phyloP scores from a whole-genome alignment of 106 monocot genomes.

The Platanthera guangdongensis region DNA sequence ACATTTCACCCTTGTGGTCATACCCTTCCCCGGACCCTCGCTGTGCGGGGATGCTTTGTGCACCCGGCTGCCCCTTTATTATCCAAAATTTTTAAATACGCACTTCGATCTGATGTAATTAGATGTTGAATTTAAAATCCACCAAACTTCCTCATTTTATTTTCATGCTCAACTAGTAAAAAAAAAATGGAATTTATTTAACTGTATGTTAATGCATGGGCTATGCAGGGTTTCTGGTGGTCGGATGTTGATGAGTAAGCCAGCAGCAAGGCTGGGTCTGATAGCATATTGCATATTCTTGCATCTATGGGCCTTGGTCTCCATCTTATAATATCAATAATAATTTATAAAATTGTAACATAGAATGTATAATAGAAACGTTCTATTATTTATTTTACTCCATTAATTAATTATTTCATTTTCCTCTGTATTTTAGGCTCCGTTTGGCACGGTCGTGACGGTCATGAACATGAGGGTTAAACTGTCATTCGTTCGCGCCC shows the following conservation, averaged over 20 bases:
- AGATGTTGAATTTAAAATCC: neutral
- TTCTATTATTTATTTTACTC: too few relatives aligned
- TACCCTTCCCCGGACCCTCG: too few relatives aligned
- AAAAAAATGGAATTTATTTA: neutral
- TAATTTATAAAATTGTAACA: conserved; percentile 26
- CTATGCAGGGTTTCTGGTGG: conserved; percentile 84
- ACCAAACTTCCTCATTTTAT: neutral
- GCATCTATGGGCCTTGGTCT: conserved; percentile 79
- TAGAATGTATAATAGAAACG: conserved; percentile 25
- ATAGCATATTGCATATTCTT: conserved; percentile 72
- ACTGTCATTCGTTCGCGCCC: too few relatives aligned
- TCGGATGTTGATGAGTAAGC: conserved; percentile 62
- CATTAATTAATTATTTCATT: neutral
- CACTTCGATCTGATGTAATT: too few relatives aligned
- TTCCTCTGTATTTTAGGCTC: neutral
- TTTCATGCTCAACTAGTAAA: neutral
- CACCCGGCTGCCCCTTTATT: neutral
- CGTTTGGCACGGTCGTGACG: too few relatives aligned
- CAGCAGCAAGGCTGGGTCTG: conserved; percentile 70
- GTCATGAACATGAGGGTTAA: too few relatives aligned
- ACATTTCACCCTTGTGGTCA: too few relatives aligned
- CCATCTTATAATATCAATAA: conserved; percentile 36
- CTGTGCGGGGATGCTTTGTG: too few relatives aligned
- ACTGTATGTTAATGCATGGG: neutral
- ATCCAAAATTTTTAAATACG: neutral